Percentiles rank a stretch among this genome's conserved stretches.
These are phyloP conservation scores for Apodospora peruviana DNA, from an alignment of 495 filamentous ascomycete genomes.

Conservation along the genomic window DNA sequence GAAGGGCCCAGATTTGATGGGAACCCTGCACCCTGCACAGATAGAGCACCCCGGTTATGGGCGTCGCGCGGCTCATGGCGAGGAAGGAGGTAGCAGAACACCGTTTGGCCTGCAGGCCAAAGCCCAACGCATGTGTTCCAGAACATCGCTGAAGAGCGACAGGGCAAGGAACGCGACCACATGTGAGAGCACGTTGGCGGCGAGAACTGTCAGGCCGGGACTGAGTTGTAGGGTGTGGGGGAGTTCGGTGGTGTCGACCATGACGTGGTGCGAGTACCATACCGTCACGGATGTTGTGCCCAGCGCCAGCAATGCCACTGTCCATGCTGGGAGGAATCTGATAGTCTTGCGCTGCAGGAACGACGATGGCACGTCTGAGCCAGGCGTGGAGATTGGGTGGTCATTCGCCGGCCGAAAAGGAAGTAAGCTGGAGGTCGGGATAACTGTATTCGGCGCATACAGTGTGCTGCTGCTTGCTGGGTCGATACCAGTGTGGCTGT, in stretches of 20 bases:
- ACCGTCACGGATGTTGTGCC: slow-evolving; percentile 1
- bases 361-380: neutral
- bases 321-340: slow-evolving; percentile 3
- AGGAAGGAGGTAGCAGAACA: slow-evolving; percentile 6
- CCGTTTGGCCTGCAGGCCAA: slow-evolving; percentile 7
- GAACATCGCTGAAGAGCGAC: slow-evolving; percentile 4
- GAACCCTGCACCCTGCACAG: slow-evolving; percentile 1
- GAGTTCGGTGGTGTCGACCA: slow-evolving; percentile 6
- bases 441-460: too few relatives aligned
- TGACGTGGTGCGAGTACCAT: slow-evolving; percentile 5
- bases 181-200: slow-evolving; percentile 7
- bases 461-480: too few relatives aligned
- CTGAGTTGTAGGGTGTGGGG: neutral
- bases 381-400: neutral
- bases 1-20: slow-evolving; percentile 8
- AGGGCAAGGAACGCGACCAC: slow-evolving; percentile 5
- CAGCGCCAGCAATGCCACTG: slow-evolving; percentile 1
- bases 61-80: slow-evolving; percentile 9
- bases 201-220: slow-evolving; percentile 5
- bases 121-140: slow-evolving; percentile 8
- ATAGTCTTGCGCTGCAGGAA: slow-evolving; percentile 7
- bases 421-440: too few relatives aligned
- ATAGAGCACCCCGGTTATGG: slow-evolving; percentile 3
- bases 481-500: too few relatives aligned
- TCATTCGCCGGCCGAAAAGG: too few relatives aligned